Evolutionary conservation across 768 basidiomycete species (phyloP), one percentile per base, ranked within the genome.

Genomic region (Auriscalpium vulgare): DNA sequence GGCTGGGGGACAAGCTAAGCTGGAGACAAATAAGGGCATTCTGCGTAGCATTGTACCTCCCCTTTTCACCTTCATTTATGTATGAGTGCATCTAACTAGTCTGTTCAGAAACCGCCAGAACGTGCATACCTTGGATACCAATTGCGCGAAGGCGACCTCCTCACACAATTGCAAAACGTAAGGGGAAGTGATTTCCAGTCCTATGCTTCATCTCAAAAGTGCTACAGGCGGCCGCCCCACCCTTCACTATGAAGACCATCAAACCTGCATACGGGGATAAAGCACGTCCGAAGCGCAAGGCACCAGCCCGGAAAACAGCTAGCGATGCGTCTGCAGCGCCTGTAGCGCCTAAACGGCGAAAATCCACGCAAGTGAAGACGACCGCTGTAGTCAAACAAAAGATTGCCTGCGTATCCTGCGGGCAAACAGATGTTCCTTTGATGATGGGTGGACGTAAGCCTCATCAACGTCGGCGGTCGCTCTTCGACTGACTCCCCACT

Each of bases 391-490:
- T 21, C 80, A 10, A 71, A 74, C 21, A 21, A 1, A 69, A 72
- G 45, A 81, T 82, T 8, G 71, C 76, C 36, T 90, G 87, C 59
- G 69, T 76, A 40, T 69, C 78, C 7, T 90, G 87, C 66, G 78
- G 78, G 46, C 77, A 80, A 65, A 79, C 77, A 14, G 84, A 87
- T 63, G 87, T 89, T 13, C 88, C 88, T 8, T 73, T 90, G n/a
- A 80, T 88, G 52, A 74, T 84, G 66, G 86, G 86, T 56, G 88
- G 87, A 44, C 77, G 88, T 88, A 61, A 76, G 87, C 77, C 23
- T n/a, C 17, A 29, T 10, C 38, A 23, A 10, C n/a, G 7, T 11
- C 16, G 6, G 10, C 14, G 49, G 10, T 51, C 19, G 45, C 47
- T 53, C 37, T 59, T 43, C 17, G 9, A 47, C 37, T 36, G 57